These are phyloP conservation scores for Cladosporium sphaerospermum DNA, from an alignment of 2,329 filamentous ascomycete genomes.

Conservation along the genomic window DNA sequence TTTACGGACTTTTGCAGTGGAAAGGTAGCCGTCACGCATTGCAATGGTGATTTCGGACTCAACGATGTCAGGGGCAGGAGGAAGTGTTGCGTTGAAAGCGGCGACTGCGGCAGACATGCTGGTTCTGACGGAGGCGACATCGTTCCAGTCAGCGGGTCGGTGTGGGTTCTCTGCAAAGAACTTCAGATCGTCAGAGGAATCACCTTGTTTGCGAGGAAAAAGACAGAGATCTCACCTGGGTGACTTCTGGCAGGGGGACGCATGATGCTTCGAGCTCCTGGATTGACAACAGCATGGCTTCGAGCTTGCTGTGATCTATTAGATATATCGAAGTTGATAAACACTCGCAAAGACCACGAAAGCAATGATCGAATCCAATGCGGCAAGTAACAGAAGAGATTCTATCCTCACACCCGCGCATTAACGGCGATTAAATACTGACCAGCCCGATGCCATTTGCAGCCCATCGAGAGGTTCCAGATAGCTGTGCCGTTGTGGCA, in stretches of 20 bases:
- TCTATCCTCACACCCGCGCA: too few relatives aligned
- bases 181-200: neutral
- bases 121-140: neutral
- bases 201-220: neutral
- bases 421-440: too few relatives aligned
- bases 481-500: too few relatives aligned
- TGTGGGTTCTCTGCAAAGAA: neutral
- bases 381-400: too few relatives aligned
- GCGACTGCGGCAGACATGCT: neutral
- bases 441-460: too few relatives aligned
- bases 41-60: conserved; percentile 34
- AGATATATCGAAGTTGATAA: too few relatives aligned
- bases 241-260: neutral
- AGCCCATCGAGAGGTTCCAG: too few relatives aligned
- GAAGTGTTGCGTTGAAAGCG: neutral
- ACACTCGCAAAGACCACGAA: too few relatives aligned
- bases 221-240: neutral
- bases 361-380: too few relatives aligned
- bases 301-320: neutral
- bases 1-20: conserved; percentile 29
- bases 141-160: neutral
- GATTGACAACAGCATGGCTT: neutral
- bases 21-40: conserved; percentile 31
- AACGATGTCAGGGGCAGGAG: conserved; percentile 7
- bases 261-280: neutral